phyloP scores from a whole-genome alignment of 768 basidiomycete species.

The Boletus vinaceobasis region DNA sequence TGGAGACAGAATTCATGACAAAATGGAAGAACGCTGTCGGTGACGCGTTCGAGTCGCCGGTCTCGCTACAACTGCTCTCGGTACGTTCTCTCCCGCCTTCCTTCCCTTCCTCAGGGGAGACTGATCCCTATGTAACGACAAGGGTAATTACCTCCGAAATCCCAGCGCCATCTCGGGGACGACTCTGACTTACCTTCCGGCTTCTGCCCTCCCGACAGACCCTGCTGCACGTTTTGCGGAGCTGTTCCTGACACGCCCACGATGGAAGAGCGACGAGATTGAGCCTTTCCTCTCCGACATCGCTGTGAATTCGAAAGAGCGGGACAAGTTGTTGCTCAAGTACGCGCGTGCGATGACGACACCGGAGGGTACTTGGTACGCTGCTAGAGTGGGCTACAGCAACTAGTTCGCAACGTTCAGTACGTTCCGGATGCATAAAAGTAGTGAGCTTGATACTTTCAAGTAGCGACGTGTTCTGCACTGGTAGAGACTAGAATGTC shows the following conservation, averaged over 20 bases:
- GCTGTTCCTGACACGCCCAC: slow-evolving; percentile 75
- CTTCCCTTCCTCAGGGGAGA: background rate
- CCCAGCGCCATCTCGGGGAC: slow-evolving; percentile 32
- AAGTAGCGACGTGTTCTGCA: background rate
- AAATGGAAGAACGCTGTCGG: slow-evolving; percentile 77
- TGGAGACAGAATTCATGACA: slow-evolving; percentile 50
- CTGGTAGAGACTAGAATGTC: background rate
- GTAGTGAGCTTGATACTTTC: background rate
- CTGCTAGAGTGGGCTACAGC: slow-evolving; percentile 61
- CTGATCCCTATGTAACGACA: background rate
- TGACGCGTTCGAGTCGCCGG: slow-evolving; percentile 63
- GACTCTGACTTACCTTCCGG: slow-evolving; percentile 70
- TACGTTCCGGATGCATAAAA: background rate
- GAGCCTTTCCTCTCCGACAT: slow-evolving; percentile 79
- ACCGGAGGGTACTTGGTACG: slow-evolving; percentile 67
- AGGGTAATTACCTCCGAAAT: slow-evolving; percentile 75
- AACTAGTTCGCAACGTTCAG: slow-evolving; percentile 28
- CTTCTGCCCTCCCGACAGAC: slow-evolving; percentile 68
- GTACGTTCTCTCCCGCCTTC: slow-evolving; percentile 37
- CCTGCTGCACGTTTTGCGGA: slow-evolving; percentile 82
- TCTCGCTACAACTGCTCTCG: slow-evolving; percentile 65
- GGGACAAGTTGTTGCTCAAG: slow-evolving; percentile 85
- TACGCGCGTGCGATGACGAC: slow-evolving; percentile 79
- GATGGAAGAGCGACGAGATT: slow-evolving; percentile 80
- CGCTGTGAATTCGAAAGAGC: slow-evolving; percentile 78